phyloP scores from a whole-genome alignment of 495 filamentous ascomycete genomes.

The Podospora pseudopauciseta region DNA sequence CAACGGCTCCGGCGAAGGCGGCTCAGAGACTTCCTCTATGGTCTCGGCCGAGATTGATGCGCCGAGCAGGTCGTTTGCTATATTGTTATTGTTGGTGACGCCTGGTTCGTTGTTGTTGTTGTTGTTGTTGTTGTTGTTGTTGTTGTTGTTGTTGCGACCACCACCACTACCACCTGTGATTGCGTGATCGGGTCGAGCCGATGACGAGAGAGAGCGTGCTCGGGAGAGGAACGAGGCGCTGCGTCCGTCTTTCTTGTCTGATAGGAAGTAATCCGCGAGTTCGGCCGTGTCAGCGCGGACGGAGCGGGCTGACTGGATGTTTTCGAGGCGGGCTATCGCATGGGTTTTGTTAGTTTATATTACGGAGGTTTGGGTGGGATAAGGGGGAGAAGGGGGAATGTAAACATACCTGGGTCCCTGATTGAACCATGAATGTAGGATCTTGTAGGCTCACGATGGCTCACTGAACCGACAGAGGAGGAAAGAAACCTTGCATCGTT shows the following conservation, averaged over 20 bases:
- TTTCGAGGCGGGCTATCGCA: slow-evolving; percentile 51
- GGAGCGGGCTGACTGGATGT: slow-evolving; percentile 65
- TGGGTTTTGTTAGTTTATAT: background rate
- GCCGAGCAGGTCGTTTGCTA: slow-evolving; percentile 18
- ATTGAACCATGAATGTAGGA: slow-evolving; percentile 77
- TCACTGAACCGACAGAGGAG: slow-evolving; percentile 39
- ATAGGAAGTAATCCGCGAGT: slow-evolving; percentile 81
- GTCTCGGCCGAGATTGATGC: slow-evolving; percentile 31
- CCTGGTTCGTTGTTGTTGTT: background rate
- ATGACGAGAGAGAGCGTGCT: slow-evolving; percentile 34
- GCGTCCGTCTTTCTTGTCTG: slow-evolving; percentile 50
- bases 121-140: no score
- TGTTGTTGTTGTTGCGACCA: no score
- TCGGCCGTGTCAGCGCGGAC: slow-evolving; percentile 90
- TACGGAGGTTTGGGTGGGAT: slow-evolving; percentile 18
- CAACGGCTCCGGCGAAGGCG: slow-evolving; percentile 46
- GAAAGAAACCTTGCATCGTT: slow-evolving; percentile 35
- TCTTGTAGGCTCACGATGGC: slow-evolving; percentile 64
- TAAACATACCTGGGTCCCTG: slow-evolving; percentile 57
- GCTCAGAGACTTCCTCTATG: slow-evolving; percentile 62
- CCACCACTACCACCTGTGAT: slow-evolving; percentile 14
- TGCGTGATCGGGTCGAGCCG: slow-evolving; percentile 16
- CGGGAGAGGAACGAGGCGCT: slow-evolving; percentile 41
- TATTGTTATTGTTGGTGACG: background rate
- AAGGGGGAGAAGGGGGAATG: background rate